Evolutionary conservation across 768 basidiomycete genomes (phyloP).

Genomic region (Kwoniella sp.): DNA sequence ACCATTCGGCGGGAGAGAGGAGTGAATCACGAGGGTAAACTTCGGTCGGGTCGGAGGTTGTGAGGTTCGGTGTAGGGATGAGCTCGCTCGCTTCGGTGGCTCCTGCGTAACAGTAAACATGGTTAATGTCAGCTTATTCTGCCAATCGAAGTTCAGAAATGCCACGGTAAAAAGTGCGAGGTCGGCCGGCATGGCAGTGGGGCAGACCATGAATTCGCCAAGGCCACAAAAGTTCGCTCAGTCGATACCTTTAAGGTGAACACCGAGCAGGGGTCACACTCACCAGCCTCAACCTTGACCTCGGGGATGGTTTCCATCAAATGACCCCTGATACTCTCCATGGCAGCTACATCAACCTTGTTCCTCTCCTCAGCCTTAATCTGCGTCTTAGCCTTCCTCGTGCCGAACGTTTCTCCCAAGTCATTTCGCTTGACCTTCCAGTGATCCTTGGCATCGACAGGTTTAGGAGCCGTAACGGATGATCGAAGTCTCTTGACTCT

Average conservation of each 20-base stretch:
- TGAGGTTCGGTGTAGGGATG: constrained; percentile 72
- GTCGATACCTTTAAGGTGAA: too few relatives aligned
- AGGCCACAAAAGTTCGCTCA: too few relatives aligned
- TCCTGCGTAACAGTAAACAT: constrained; percentile 12
- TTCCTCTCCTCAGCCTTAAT: constrained; percentile 86
- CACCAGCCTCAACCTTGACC: constrained; percentile 65
- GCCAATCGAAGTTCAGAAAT: too few relatives aligned
- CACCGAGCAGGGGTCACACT: constrained; percentile 49
- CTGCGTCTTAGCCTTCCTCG: constrained; percentile 84
- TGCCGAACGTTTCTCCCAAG: constrained; percentile 92
- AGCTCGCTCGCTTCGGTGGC: constrained; percentile 60
- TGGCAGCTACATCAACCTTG: constrained; percentile 81
- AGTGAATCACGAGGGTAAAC: constrained; percentile 64
- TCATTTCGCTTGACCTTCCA: constrained; percentile 68
- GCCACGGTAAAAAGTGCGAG: too few relatives aligned
- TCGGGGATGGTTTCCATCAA: constrained; percentile 79
- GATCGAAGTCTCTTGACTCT: constrained; percentile 72
- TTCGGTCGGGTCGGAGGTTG: constrained; percentile 71
- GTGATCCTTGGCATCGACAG: constrained; percentile 40
- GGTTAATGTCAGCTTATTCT: too few relatives aligned
- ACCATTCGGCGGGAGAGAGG: constrained; percentile 79
- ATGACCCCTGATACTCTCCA: constrained; percentile 78
- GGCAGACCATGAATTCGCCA: too few relatives aligned
- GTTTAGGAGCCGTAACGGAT: constrained; percentile 8
- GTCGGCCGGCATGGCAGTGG: too few relatives aligned